Conservation (phyloP, 257 asterid species). For the Petunia secreta region DNA sequence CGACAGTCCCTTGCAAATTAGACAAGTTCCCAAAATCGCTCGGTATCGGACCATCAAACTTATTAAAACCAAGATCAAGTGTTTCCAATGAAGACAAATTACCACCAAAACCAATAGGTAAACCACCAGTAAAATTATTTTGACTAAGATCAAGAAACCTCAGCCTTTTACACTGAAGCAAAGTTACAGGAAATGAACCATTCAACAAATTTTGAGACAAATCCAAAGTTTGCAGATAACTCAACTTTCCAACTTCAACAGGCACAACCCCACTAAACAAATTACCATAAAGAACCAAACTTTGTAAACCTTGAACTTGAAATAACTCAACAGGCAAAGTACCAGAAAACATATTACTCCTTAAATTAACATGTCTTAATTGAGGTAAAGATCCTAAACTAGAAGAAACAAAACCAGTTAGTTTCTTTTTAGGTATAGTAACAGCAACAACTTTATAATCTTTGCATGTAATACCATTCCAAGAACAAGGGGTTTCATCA, state of each 20-base stretch:
- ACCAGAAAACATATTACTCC: constrained; percentile 67
- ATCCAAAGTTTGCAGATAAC: constrained; percentile 66
- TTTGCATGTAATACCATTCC: constrained; percentile 94
- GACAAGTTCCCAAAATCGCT: constrained; percentile 66
- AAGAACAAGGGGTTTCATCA: constrained; percentile 84
- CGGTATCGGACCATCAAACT: constrained; percentile 66
- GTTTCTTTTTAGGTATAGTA: constrained; percentile 70
- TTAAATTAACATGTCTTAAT: constrained; percentile 78
- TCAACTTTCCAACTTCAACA: constrained; percentile 61
- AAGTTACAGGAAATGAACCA: constrained; percentile 63
- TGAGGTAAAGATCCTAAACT: constrained; percentile 74
- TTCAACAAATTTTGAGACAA: constrained; percentile 70
- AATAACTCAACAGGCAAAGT: constrained; percentile 55
- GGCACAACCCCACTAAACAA: constrained; percentile 71
- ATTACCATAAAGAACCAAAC: constrained; percentile 86
- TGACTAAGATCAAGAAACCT: constrained; percentile 57
- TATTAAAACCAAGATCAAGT: constrained; percentile 71
- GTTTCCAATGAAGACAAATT: constrained; percentile 60
- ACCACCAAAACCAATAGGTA: constrained; percentile 66
- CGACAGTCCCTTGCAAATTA: constrained; percentile 73
- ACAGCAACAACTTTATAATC: constrained; percentile 63
- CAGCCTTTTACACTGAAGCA: constrained; percentile 63
- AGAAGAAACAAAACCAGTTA: constrained; percentile 65
- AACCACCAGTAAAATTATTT: constrained; percentile 63
- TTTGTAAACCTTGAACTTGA: constrained; percentile 64